Evolutionary conservation across 1,139 yeast genomes (phyloP), one percentile per base, ranked within the genome.

Genomic region (Meyerozyma sp.): DNA sequence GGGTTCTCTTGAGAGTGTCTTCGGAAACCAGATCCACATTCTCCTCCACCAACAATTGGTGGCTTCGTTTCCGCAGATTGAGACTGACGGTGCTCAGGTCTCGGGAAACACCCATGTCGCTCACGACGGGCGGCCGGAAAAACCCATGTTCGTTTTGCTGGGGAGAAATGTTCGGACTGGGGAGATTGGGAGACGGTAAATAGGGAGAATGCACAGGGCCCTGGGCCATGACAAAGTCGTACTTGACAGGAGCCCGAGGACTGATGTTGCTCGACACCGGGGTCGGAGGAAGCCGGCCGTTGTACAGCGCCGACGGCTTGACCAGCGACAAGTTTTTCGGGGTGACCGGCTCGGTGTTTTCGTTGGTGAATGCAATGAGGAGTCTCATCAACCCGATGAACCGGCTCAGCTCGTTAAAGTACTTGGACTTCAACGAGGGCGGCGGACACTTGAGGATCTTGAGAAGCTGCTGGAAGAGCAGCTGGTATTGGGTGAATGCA

Each of bases 391-490:
- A 61, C 41, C 61, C 59, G 39, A 66, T 61, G 54, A 63, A 64
- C 49, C 66, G 66, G 43, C 67, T 64, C 35, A 57, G 59, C 36
- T 70, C 70, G 48, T 61, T 59, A 52, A 70, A 71, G 54, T 72
- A 72, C 51, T 70, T 72, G 45, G 65, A 55, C 47, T 68, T 70
- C 49, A 73, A 61, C 32, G 72, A 63, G 32, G 74, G 74, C 34
- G 78, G 78, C 7, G 77, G 77, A 49, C 70, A 65, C 50, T 70
- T 69, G 51, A 72, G 59, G 32, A 72, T 68, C 54, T 70, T 71
- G 41, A 66, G 55, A 51, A 70, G 63, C 45, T 60, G 60, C 46
- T 56, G 52, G 49, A 63, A 65, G 50, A 63, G 37, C 37, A 34
- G 37, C 14, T 34, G 37, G 16, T 34, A 34, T 21, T 34, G 37